Evolutionary conservation across 2,329 filamentous ascomycete species (phyloP), one percentile per base, ranked within the genome.

Genomic region (Microthyrium microscopicum): DNA sequence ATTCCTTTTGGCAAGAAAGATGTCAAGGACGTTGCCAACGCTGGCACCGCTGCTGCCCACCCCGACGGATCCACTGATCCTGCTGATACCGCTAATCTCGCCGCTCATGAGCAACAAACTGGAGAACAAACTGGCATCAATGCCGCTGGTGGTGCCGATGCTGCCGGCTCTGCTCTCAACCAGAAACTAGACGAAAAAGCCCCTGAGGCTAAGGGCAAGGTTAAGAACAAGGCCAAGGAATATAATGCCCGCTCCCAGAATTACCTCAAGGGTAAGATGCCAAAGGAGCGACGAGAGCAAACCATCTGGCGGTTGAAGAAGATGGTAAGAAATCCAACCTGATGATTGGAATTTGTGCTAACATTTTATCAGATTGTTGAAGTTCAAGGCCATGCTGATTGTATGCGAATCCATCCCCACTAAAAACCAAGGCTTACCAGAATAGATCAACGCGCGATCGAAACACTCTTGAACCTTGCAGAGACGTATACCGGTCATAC

Each of bases 221-320:
- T 53, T 18, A 67, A 57, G 48, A 46, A 57, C 9, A 46, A 46
- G 35, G 43, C 37, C 9, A 24, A 41, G 17, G 33, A 41, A 31
- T 52, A 55, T 39, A 55, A 57, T 12, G 58, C 61, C 38, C 53
- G 65, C 37, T 64, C 77, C 18, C 73, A 68, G 50, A 71, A 80
- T 44, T 95, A 95, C 53, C 61, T 94, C 35, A 67, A 72, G 45
- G 70, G 75, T 48, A 98, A 95, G 66, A 68, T 98, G 57, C 85
- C 89, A 1, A 62, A 87, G 56, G 85, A 95, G 55, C 83, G 89
- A 39, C 83, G 85, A 39, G 84, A 95, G 5, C 84, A 93, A 63
- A 77, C 76, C 36, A 76, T 94, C 46, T 93, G 75, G 70, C 80
- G 89, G 24, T 60, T 98, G 44, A 98, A 87, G 73, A 95, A 95